Evolutionary conservation across 306 rosid genomes (phyloP), one percentile per base, ranked within the genome.

Genomic region (Malus fusca): DNA sequence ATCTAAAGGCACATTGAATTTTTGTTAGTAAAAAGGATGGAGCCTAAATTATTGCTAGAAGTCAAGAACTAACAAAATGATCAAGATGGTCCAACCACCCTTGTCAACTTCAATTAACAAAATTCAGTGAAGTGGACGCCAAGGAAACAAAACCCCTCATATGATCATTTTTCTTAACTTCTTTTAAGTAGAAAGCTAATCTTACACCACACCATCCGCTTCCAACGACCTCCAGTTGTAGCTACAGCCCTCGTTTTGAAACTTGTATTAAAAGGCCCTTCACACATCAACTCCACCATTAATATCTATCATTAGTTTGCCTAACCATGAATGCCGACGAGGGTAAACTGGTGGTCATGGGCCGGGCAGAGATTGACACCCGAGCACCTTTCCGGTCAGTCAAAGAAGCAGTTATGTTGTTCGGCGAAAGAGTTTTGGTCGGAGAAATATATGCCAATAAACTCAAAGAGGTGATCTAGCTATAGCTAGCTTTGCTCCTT

Each of bases 41-140:
- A 61, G 37, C 66, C 66, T 35, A 61, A 61, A 28, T 2, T 61
- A 2, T 26, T 11, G 30, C 66, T 11, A 58, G 30, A 58, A 62
- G 35, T 28, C 15, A 28, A 62, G 35, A 12, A 58, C 81, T 84
- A 82, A 88, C 78, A 90, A 86, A 86, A 65, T 78, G 81, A 87
- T 77, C 78, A 82, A 85, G 91, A 89, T 74, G 71, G 71, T 74
- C 77, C 85, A 93, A 87, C 98, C 61, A 91, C 85, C 81, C 68
- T 28, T 87, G 97, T 91, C 91, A 88, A 88, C 93, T 77, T 91
- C 97, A 84, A 81, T 84, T 79, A 88, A 89, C 96, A 75, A 86
- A 80, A 91, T 80, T 86, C 31, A 94, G 98, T 94, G 93, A 88
- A 94, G 96, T 94, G 96, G 87, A 94, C 97, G 98, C 96, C 67